These are phyloP conservation scores for Monosporascus sp. DNA, from an alignment of 2,329 filamentous ascomycete species.

Conservation along the genomic window DNA sequence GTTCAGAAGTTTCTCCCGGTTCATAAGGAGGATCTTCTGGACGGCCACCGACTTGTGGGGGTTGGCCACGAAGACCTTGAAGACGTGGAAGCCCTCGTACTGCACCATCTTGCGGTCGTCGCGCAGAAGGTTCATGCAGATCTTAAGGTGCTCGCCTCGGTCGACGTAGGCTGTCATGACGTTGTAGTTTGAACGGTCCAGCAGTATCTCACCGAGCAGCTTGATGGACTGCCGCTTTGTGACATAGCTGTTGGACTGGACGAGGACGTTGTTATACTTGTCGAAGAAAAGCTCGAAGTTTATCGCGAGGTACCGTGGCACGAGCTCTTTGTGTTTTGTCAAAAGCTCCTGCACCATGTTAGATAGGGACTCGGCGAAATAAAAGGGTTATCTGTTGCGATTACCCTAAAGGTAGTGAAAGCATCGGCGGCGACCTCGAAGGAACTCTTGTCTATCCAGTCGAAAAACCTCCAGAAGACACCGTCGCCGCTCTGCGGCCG, in stretches of 20 bases:
- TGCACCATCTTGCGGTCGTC: constrained; percentile 99
- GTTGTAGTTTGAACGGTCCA: constrained; percentile 93
- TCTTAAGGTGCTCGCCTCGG: constrained; percentile 90
- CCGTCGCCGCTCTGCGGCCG: constrained; percentile 71
- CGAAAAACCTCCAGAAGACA: constrained; percentile 95
- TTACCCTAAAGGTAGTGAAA: constrained; percentile 91
- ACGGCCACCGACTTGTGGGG: constrained; percentile 97
- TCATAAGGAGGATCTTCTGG: constrained; percentile 93
- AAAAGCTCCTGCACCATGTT: constrained; percentile 65
- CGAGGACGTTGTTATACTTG: constrained; percentile 79
- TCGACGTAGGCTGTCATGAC: constrained; percentile 98
- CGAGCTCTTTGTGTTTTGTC: constrained; percentile 87
- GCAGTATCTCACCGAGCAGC: constrained; percentile 85
- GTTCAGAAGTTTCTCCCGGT: constrained; percentile 80
- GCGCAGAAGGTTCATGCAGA: constrained; percentile 94
- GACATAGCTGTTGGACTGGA: constrained; percentile 93
- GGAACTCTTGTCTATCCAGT: constrained; percentile 92
- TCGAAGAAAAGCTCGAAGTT: constrained; percentile 94
- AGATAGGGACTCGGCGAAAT: constrained; percentile 8
- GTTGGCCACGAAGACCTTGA: constrained; percentile 99
- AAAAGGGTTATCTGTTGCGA: background rate
- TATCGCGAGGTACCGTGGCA: constrained; percentile 78
- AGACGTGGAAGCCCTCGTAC: constrained; percentile 98
- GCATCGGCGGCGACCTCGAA: constrained; percentile 97
- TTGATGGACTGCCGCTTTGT: constrained; percentile 99